phyloP scores from a whole-genome alignment of 1,284 basidiomycete species.

The Cutaneotrichosporon daszewskae region DNA sequence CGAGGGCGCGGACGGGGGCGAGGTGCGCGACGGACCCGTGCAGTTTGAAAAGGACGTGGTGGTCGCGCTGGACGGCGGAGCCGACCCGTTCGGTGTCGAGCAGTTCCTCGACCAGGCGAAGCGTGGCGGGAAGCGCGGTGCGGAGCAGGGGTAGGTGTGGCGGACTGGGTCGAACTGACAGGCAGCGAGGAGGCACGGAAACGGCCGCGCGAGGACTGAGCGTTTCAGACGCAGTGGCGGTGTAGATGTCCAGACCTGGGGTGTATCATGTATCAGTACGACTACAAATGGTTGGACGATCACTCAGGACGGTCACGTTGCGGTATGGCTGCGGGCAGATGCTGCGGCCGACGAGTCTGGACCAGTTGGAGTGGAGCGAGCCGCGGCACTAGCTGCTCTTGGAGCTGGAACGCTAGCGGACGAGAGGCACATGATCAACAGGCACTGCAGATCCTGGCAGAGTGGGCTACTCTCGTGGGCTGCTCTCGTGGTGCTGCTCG shows the following conservation, averaged over 20 bases:
- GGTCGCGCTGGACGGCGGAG: slow-evolving; percentile 33
- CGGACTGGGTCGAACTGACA: slow-evolving; percentile 3
- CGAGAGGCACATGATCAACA: too few relatives aligned
- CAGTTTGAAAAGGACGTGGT: slow-evolving; percentile 95
- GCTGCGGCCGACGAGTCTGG: too few relatives aligned
- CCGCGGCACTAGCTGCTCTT: too few relatives aligned
- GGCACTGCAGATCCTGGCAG: not conserved
- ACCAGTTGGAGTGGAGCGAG: too few relatives aligned
- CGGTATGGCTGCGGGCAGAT: too few relatives aligned
- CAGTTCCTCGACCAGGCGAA: slow-evolving; percentile 97
- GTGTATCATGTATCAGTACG: too few relatives aligned
- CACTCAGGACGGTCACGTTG: too few relatives aligned
- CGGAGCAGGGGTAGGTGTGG: slow-evolving; percentile 27
- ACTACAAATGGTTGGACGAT: too few relatives aligned
- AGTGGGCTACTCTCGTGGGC: too few relatives aligned
- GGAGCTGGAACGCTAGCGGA: too few relatives aligned
- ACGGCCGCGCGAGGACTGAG: slow-evolving; percentile 17
- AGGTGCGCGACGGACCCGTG: slow-evolving; percentile 84
- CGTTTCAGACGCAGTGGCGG: too few relatives aligned
- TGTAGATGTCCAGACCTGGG: not conserved
- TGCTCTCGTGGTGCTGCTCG: too few relatives aligned
- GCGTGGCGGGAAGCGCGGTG: slow-evolving; percentile 80
- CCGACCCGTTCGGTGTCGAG: slow-evolving; percentile 96
- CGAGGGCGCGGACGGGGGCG: slow-evolving; percentile 59
- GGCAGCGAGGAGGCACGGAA: slow-evolving; percentile 16